Percentiles rank a stretch among this genome's conserved stretches.
phyloP scores from a whole-genome alignment of 139 green algal genomes.

The Haematococcus lacustris region DNA sequence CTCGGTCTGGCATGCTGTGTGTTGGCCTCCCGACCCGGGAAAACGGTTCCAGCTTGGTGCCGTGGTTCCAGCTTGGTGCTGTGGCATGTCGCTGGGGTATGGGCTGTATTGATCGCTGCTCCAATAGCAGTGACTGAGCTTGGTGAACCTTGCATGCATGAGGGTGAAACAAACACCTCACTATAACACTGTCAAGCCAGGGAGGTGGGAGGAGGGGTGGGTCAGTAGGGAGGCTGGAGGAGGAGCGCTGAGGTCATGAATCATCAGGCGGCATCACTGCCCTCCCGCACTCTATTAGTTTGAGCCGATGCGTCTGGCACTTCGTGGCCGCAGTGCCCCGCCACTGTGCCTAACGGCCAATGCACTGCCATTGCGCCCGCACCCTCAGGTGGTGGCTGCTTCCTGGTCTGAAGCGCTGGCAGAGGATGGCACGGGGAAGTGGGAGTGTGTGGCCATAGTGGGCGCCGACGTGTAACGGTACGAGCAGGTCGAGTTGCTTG shows the following conservation, averaged over 20 bases:
- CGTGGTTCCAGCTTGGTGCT: too few relatives aligned
- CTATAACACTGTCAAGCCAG: too few relatives aligned
- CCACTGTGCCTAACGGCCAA: too few relatives aligned
- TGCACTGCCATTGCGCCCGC: too few relatives aligned
- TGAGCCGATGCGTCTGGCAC: not conserved
- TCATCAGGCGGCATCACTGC: not conserved
- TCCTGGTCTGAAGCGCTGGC: not conserved
- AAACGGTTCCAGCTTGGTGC: too few relatives aligned
- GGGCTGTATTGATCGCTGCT: not conserved
- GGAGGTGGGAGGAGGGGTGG: too few relatives aligned
- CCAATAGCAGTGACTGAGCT: not conserved
- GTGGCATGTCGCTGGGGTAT: not conserved
- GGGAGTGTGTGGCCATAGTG: not conserved
- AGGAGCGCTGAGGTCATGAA: not conserved
- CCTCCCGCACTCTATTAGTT: not conserved
- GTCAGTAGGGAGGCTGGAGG: not conserved
- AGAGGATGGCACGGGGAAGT: not conserved
- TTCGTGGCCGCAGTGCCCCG: not conserved
- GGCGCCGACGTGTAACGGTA: not conserved
- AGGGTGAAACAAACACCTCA: not conserved
- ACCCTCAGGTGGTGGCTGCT: not conserved
- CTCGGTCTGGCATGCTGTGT: too few relatives aligned
- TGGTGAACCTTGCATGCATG: not conserved
- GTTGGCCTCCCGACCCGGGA: too few relatives aligned
- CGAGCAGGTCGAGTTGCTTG: too few relatives aligned